These are phyloP conservation scores for Fistulinella prunicolor DNA, from an alignment of 768 basidiomycete species.

Conservation along the genomic window DNA sequence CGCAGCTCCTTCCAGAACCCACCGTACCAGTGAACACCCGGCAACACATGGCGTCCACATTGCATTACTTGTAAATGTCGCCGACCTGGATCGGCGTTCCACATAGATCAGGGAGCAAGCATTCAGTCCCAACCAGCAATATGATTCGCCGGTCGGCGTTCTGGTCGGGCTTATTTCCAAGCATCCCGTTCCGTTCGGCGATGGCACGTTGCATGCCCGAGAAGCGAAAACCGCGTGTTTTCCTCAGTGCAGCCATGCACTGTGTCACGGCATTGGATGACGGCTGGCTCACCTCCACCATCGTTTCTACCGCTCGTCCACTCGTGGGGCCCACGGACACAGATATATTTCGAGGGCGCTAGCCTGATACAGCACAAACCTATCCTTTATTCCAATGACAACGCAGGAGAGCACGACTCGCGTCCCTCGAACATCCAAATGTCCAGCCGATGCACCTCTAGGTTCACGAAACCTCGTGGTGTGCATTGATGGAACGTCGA, in stretches of 20 bases:
- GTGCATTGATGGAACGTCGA: slow-evolving; percentile 41
- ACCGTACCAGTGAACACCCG: neutral
- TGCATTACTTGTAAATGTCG: neutral
- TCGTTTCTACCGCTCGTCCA: neutral
- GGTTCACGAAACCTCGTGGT: slow-evolving; percentile 25
- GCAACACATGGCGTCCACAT: slow-evolving; percentile 3
- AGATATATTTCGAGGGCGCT: neutral
- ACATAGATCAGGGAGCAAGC: too few relatives aligned
- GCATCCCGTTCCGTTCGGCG: neutral
- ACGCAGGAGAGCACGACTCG: slow-evolving; percentile 3
- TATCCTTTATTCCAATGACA: slow-evolving; percentile 9
- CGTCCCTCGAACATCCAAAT: slow-evolving; percentile 2
- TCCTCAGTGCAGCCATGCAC: neutral
- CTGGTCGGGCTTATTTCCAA: neutral
- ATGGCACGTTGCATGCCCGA: slow-evolving; percentile 9
- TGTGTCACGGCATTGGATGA: neutral
- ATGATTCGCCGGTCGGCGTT: neutral
- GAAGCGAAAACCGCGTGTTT: slow-evolving; percentile 13
- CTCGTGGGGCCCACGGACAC: neutral
- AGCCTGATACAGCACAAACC: too few relatives aligned
- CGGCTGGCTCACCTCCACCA: neutral
- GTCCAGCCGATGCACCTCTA: neutral
- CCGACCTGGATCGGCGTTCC: neutral
- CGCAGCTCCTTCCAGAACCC: neutral
- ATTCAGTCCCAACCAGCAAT: too few relatives aligned